phyloP scores from a whole-genome alignment of 1,284 basidiomycete genomes.

The Ganoderma lingzhi region DNA sequence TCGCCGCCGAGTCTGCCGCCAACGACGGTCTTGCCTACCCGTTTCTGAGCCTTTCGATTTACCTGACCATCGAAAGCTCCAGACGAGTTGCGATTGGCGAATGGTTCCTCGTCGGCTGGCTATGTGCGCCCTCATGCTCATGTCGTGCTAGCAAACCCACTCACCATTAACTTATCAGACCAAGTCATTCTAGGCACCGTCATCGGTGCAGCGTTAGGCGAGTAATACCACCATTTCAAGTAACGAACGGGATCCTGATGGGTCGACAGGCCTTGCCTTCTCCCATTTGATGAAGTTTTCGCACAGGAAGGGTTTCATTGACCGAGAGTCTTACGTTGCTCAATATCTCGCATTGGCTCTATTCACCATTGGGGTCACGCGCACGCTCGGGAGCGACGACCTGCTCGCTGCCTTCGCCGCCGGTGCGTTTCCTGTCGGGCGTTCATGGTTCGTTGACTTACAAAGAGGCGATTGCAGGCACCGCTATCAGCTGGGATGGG shows the following conservation, averaged over 20 bases:
- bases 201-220: conserved; percentile 83
- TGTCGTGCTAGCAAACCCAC: not conserved
- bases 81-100: conserved; percentile 71
- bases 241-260: not conserved
- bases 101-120: conserved; percentile 86
- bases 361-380: conserved; percentile 82
- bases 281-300: conserved; percentile 87
- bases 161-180: conserved; percentile 54
- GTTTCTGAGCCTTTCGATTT: conserved; percentile 89
- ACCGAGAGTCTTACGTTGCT: conserved; percentile 92
- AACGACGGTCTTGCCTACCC: conserved; percentile 93
- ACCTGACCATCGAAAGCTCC: conserved; percentile 80
- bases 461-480: conserved; percentile 52
- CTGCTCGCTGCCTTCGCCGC: conserved; percentile 94
- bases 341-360: conserved; percentile 89
- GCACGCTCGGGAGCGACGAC: conserved; percentile 85
- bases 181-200: conserved; percentile 88
- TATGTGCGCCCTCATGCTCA: conserved; percentile 56
- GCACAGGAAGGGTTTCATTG: conserved; percentile 80
- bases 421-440: conserved; percentile 52
- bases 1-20: conserved; percentile 91
- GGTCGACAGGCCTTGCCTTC: conserved; percentile 66
- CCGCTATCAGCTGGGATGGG: conserved; percentile 94
- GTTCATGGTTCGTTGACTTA: not conserved
- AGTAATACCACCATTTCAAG: conserved; percentile 17